Conservation (phyloP, 306 rosid species). For the Fragaria vesca region DNA sequence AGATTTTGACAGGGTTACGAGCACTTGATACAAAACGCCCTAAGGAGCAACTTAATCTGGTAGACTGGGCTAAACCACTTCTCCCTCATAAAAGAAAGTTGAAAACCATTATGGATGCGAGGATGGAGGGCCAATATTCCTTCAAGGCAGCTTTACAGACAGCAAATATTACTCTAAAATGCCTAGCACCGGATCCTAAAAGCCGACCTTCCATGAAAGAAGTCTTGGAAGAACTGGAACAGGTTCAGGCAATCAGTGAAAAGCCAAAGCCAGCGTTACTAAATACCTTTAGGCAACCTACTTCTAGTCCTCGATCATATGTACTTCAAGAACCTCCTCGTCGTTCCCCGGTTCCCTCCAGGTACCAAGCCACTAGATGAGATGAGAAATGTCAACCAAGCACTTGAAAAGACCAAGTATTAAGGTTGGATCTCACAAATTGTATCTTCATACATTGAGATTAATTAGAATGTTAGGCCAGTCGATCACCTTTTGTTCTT, state of each 20-base stretch:
- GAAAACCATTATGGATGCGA: constrained; percentile 49
- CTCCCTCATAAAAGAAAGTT: constrained; percentile 44
- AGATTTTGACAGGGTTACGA: constrained; percentile 67
- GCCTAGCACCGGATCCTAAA: constrained; percentile 55
- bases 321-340: constrained; percentile 7
- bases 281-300: not conserved
- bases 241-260: constrained; percentile 40
- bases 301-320: constrained; percentile 8
- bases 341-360: not conserved
- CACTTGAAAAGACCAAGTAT: not conserved
- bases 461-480: constrained; percentile 1
- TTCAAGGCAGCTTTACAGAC: constrained; percentile 46
- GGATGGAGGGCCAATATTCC: constrained; percentile 71
- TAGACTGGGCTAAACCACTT: constrained; percentile 68
- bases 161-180: constrained; percentile 56
- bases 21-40: constrained; percentile 56
- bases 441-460: constrained; percentile 8
- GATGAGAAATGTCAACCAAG: not conserved
- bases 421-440: not conserved
- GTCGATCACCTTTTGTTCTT: constrained; percentile 5
- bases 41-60: constrained; percentile 49
- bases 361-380: constrained; percentile 25
- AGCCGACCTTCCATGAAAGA: constrained; percentile 78
- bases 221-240: constrained; percentile 59
- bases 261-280: constrained; percentile 30